Conservation (phyloP, 2,329 filamentous ascomycete species). For the Fusarium palustre region DNA sequence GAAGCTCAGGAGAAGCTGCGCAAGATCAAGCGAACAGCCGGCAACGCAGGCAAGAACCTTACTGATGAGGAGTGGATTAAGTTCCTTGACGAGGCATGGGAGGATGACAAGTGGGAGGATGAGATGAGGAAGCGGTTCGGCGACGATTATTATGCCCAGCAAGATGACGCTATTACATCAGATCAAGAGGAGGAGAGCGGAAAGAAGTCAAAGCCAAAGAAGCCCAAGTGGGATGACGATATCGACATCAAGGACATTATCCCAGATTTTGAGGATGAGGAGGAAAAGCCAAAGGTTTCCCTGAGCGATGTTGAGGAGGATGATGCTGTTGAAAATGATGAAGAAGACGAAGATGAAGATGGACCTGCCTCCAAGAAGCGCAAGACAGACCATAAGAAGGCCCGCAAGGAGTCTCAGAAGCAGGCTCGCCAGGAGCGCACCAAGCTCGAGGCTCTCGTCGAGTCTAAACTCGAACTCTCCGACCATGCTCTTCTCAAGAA, state of each 20-base stretch:
- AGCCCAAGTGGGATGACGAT: slow-evolving; percentile 90
- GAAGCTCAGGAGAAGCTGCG: slow-evolving; percentile 88
- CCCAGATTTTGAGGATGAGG: slow-evolving; percentile 82
- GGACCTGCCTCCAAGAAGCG: slow-evolving; percentile 67
- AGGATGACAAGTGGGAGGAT: slow-evolving; percentile 88
- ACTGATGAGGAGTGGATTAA: slow-evolving; percentile 84
- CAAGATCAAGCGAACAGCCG: slow-evolving; percentile 90
- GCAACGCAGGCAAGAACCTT: slow-evolving; percentile 73
- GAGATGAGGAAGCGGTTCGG: slow-evolving; percentile 92
- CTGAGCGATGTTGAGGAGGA: slow-evolving; percentile 62
- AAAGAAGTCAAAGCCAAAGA: slow-evolving; percentile 63
- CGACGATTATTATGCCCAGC: slow-evolving; percentile 87
- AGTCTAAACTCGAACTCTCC: slow-evolving; percentile 81
- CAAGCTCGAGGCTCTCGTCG: slow-evolving; percentile 87
- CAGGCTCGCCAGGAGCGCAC: slow-evolving; percentile 83
- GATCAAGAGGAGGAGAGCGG: slow-evolving; percentile 71
- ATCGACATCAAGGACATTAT: slow-evolving; percentile 96
- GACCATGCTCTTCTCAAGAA: slow-evolving; percentile 68
- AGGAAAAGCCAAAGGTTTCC: slow-evolving; percentile 63
- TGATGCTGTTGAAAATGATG: slow-evolving; percentile 47
- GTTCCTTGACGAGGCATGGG: slow-evolving; percentile 88
- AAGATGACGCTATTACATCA: slow-evolving; percentile 73
- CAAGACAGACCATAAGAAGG: slow-evolving; percentile 71
- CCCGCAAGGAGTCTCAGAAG: slow-evolving; percentile 70
- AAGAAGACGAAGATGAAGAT: slow-evolving; percentile 57